Percentiles rank a stretch among this genome's conserved stretches.
Evolutionary conservation across 176 grass and related monocot species (phyloP).

Genomic region (Ensete ventricosum): DNA sequence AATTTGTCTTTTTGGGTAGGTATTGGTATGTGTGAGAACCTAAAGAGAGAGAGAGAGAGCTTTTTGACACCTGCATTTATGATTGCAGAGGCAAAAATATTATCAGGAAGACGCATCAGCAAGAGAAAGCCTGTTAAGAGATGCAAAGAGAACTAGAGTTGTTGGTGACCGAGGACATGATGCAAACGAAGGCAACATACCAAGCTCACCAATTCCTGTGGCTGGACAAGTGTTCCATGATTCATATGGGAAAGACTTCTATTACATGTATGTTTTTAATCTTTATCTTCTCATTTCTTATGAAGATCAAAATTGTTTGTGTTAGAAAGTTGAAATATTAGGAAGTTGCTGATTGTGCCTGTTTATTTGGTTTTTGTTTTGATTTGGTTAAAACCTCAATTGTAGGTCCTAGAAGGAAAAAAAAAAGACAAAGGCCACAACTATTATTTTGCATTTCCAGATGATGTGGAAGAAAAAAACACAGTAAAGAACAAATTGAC

Average conservation of each 20-base stretch:
- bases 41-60: no score
- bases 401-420: no score
- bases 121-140: conserved; percentile 18
- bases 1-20: no score
- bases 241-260: conserved; percentile 45
- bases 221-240: conserved; percentile 14
- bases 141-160: conserved; percentile 24
- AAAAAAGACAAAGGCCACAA: no score
- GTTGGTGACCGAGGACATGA: conserved; percentile 12
- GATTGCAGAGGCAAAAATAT: background rate
- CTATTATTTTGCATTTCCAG: no score
- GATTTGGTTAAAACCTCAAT: no score
- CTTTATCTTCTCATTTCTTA: background rate
- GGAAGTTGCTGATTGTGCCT: no score
- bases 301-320: conserved; percentile 18
- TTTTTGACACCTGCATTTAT: background rate
- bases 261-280: conserved; percentile 59
- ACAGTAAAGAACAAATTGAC: no score
- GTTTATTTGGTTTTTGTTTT: no score
- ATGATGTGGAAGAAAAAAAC: no score
- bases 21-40: no score
- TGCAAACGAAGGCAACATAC: conserved; percentile 13
- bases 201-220: conserved; percentile 72
- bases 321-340: no score
- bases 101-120: background rate